A percentile compares a stretch with the other conserved stretches of the same genome.
Conservation (phyloP, 2,329 filamentous ascomycete genomes). For the Rhinocladiella similis region DNA sequence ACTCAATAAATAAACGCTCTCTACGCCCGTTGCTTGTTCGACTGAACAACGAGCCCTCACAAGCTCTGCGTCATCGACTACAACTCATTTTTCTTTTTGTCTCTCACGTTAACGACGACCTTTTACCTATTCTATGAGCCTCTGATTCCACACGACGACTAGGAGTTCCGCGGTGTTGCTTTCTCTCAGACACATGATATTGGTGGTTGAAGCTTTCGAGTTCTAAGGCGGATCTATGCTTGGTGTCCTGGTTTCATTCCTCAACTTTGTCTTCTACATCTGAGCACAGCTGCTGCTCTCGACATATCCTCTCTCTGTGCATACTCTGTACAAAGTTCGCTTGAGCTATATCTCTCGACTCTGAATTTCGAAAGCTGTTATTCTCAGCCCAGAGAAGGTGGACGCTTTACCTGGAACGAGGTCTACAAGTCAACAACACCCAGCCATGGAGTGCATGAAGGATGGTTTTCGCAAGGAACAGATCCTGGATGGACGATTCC, state of each 20-base stretch:
- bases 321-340: constrained; percentile 27
- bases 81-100: constrained; percentile 25
- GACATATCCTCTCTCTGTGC: constrained; percentile 20
- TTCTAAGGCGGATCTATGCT: constrained; percentile 26
- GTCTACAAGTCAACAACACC: neutral
- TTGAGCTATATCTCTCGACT: constrained; percentile 12
- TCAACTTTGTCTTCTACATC: constrained; percentile 21
- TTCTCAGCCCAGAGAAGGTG: neutral
- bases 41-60: constrained; percentile 29
- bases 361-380: constrained; percentile 14
- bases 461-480: constrained; percentile 77
- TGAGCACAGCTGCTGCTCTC: constrained; percentile 19
- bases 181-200: constrained; percentile 22
- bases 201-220: constrained; percentile 23
- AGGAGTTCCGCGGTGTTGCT: constrained; percentile 26
- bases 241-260: constrained; percentile 23
- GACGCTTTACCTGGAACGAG: neutral
- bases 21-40: constrained; percentile 26
- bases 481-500: constrained; percentile 83
- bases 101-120: constrained; percentile 26
- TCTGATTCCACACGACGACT: constrained; percentile 30
- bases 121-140: constrained; percentile 28
- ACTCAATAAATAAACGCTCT: constrained; percentile 29
- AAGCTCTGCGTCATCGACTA: constrained; percentile 29
- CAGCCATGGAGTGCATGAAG: constrained; percentile 78